A percentile compares a stretch with the other conserved stretches of the same genome.
These are phyloP conservation scores for Lactarius trivialis DNA, from an alignment of 768 basidiomycete genomes.

Conservation along the genomic window DNA sequence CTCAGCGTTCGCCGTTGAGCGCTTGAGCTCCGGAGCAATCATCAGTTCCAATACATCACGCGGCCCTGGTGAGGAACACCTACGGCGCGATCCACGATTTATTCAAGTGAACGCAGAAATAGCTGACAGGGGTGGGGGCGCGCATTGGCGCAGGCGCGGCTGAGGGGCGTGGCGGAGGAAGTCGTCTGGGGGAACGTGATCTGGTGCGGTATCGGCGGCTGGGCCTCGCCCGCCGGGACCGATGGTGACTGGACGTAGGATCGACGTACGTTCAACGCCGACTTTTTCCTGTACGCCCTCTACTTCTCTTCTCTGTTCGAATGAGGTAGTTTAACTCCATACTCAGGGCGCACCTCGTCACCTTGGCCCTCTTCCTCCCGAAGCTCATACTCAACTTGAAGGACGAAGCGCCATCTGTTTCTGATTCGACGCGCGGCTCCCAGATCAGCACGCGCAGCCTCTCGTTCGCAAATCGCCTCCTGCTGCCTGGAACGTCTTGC, in stretches of 20 bases:
- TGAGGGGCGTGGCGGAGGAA: slow-evolving; percentile 54
- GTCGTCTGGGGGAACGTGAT: slow-evolving; percentile 48
- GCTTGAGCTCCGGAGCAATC: slow-evolving; percentile 7
- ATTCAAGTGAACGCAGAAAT: slow-evolving; percentile 19
- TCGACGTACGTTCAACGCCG: slow-evolving; percentile 41
- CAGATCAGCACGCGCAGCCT: slow-evolving; percentile 14
- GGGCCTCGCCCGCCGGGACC: slow-evolving; percentile 31
- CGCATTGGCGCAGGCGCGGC: slow-evolving; percentile 23
- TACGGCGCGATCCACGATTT: slow-evolving; percentile 22
- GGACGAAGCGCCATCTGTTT: slow-evolving; percentile 4
- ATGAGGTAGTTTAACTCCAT: too few relatives aligned
- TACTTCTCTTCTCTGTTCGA: slow-evolving; percentile 13
- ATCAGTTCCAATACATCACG: too few relatives aligned
- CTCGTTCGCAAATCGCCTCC: slow-evolving; percentile 37
- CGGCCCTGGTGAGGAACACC: slow-evolving; percentile 12
- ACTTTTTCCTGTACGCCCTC: slow-evolving; percentile 53
- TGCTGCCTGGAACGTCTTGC: slow-evolving; percentile 47
- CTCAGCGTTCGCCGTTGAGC: slow-evolving; percentile 25
- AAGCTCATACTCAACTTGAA: slow-evolving; percentile 39
- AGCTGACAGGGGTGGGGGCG: neutral
- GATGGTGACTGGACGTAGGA: too few relatives aligned
- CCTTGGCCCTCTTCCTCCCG: slow-evolving; percentile 55
- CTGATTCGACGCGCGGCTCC: neutral
- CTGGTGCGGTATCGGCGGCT: slow-evolving; percentile 54
- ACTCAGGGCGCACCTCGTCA: slow-evolving; percentile 57